These are phyloP conservation scores for Ustilago cynodontis DNA, from an alignment of 1,284 basidiomycete genomes.

Conservation along the genomic window DNA sequence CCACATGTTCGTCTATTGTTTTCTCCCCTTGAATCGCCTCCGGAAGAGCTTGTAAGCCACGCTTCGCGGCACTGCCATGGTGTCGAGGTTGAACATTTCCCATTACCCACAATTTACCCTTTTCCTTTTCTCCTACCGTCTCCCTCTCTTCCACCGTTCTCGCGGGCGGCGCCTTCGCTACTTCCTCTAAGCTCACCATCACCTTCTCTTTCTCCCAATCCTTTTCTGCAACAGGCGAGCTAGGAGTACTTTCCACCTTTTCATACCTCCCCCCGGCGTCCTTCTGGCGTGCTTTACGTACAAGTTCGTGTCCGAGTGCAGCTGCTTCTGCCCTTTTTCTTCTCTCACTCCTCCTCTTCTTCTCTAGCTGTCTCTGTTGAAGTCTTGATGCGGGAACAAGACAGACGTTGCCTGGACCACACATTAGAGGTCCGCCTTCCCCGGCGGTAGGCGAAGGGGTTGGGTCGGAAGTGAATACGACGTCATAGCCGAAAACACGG, in stretches of 20 bases:
- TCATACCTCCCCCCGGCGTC: neutral
- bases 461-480: conserved; percentile 23
- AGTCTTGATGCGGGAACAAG: conserved; percentile 27
- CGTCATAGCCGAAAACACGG: conserved; percentile 39
- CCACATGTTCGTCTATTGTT: neutral
- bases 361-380: conserved; percentile 23
- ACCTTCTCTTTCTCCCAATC: neutral
- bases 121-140: conserved; percentile 31
- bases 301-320: conserved; percentile 20
- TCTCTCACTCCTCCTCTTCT: conserved; percentile 36
- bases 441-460: neutral
- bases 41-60: neutral
- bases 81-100: conserved; percentile 27
- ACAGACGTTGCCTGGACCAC: conserved; percentile 41
- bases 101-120: conserved; percentile 44
- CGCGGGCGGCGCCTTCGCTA: conserved; percentile 16
- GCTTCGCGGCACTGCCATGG: neutral
- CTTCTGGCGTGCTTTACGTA: conserved; percentile 8
- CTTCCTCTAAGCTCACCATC: conserved; percentile 12
- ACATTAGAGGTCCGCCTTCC: conserved; percentile 17
- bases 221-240: conserved; percentile 9
- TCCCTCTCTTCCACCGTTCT: conserved; percentile 25
- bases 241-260: conserved; percentile 5
- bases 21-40: neutral
- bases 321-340: conserved; percentile 41